Percentiles rank a stretch among this genome's conserved stretches.
Conservation (phyloP, 2,329 filamentous ascomycete species). For the Chaetothyriales sp. region DNA sequence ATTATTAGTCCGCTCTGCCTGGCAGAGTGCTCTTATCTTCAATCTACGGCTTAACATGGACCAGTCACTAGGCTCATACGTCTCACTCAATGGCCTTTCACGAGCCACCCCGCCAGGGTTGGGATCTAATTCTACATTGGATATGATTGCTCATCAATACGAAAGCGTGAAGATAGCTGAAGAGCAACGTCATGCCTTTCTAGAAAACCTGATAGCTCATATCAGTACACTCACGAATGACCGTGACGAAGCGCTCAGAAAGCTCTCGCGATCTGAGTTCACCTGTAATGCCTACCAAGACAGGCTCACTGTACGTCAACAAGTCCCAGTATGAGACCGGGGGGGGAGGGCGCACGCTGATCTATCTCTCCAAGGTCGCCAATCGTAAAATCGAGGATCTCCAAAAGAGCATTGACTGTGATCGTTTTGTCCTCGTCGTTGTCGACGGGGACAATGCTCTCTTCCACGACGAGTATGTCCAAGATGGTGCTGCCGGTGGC, state of each 20-base stretch:
- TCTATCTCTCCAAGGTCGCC: not conserved
- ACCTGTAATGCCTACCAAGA: not conserved
- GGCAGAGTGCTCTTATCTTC: not conserved
- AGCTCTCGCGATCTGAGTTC: not conserved
- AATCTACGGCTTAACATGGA: not conserved
- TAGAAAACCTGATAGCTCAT: not conserved
- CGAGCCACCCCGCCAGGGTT: not conserved
- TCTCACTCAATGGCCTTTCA: not conserved
- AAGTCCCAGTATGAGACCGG: not conserved
- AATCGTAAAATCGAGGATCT: not conserved
- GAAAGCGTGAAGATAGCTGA: not conserved
- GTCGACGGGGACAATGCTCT: constrained; percentile 26
- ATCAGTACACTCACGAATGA: not conserved
- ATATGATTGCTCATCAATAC: not conserved
- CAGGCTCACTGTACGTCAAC: not conserved
- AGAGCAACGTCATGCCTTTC: not conserved
- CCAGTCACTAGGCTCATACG: not conserved
- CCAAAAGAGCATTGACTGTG: constrained; percentile 1
- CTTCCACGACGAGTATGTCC: constrained; percentile 11
- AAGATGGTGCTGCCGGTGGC: constrained; percentile 5
- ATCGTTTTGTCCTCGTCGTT: constrained; percentile 10
- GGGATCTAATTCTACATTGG: not conserved
- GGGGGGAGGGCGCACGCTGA: not conserved
- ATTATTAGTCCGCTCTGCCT: not conserved
- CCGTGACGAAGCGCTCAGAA: not conserved